Evolutionary conservation across 169 alveolate genomes (phyloP).

Genomic region (Besnoitia besnoiti): DNA sequence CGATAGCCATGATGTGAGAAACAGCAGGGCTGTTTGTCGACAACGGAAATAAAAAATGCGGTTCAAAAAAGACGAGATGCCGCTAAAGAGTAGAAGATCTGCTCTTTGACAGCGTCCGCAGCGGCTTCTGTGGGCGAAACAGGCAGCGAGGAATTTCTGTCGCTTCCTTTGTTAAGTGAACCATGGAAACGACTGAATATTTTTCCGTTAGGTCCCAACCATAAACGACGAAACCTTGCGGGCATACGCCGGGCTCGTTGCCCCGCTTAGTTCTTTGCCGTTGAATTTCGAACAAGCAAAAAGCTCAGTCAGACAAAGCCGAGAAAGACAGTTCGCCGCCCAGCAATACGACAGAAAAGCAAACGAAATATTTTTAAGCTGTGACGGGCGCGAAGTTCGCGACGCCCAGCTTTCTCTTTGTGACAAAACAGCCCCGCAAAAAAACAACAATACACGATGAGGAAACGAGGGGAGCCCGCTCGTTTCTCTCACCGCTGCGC

Average conservation of each 20-base stretch:
- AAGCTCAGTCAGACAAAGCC: background rate
- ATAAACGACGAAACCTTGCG: background rate
- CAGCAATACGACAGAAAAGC: background rate
- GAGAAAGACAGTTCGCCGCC: background rate
- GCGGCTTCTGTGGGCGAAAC: background rate
- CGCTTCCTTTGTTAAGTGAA: background rate
- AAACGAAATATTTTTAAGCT: background rate
- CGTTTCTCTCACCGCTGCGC: too few species aligned
- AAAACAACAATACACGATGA: too few species aligned
- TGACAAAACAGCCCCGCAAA: background rate
- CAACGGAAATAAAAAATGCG: background rate
- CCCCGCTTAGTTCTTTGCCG: too few species aligned
- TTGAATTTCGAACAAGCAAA: too few species aligned
- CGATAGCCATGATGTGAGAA: background rate
- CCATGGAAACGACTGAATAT: background rate
- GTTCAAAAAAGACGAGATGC: background rate
- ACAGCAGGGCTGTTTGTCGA: background rate
- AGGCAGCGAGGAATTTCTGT: background rate
- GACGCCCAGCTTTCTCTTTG: background rate
- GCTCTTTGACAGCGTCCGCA: too few species aligned
- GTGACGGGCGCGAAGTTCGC: background rate
- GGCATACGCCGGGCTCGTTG: too few species aligned
- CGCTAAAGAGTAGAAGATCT: background rate
- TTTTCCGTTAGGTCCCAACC: background rate
- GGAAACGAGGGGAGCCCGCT: too few species aligned